phyloP scores from a whole-genome alignment of 2,329 filamentous ascomycete species.

The Chalaropsis thielavioides region DNA sequence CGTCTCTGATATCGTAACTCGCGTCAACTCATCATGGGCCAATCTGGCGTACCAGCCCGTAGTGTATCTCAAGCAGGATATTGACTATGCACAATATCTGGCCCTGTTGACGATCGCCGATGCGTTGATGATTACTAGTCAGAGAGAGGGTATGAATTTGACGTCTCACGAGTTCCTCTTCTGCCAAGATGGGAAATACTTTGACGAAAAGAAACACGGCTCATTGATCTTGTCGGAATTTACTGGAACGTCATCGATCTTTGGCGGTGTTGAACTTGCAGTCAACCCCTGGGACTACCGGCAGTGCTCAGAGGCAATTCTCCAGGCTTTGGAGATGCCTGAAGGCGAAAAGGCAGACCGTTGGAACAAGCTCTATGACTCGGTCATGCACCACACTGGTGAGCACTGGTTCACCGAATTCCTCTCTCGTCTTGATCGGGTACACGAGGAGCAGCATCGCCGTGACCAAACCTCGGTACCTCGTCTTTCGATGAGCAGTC shows the following conservation, averaged over 20 bases:
- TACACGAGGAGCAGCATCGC: conserved; percentile 70
- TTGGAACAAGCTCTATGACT: conserved; percentile 58
- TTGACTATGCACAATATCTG: conserved; percentile 85
- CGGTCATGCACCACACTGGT: conserved; percentile 70
- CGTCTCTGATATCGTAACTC: conserved; percentile 84
- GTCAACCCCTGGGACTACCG: conserved; percentile 95
- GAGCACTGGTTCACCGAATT: conserved; percentile 75
- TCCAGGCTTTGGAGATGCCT: conserved; percentile 65
- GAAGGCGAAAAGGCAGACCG: conserved; percentile 57
- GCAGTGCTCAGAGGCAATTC: conserved; percentile 74
- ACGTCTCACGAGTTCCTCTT: conserved; percentile 89
- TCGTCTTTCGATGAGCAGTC: conserved; percentile 54
- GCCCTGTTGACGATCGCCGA: conserved; percentile 81
- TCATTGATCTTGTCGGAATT: conserved; percentile 91
- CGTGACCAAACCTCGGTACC: conserved; percentile 79
- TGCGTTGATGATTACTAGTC: conserved; percentile 82
- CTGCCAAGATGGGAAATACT: conserved; percentile 69
- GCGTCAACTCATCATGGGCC: conserved; percentile 83
- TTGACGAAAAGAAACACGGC: conserved; percentile 62
- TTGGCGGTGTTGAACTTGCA: conserved; percentile 63
- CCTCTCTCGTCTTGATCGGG: conserved; percentile 52
- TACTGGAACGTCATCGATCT: conserved; percentile 78
- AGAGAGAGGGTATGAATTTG: conserved; percentile 94
- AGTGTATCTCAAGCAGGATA: conserved; percentile 88
- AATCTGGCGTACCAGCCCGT: conserved; percentile 85